These are phyloP conservation scores for Globisporangium echinulatum DNA, from an alignment of 352 stramenopile species.

Conservation along the genomic window DNA sequence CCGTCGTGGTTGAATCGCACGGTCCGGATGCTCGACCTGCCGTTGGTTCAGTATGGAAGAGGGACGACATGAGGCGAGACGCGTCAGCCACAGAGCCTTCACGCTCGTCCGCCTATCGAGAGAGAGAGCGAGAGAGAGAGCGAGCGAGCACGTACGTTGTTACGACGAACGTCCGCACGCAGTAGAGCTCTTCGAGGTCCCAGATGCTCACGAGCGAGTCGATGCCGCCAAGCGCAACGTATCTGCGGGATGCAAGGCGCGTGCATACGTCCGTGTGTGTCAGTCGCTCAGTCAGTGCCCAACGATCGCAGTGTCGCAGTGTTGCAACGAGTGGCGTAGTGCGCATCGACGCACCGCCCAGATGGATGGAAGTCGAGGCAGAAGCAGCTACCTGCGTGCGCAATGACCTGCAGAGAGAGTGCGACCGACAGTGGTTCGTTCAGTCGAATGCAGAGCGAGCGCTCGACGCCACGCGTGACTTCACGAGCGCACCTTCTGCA, in stretches of 20 bases:
- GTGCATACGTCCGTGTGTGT: no score
- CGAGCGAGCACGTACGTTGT: conserved; percentile 38
- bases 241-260: conserved; percentile 22
- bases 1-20: conserved; percentile 78
- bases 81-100: neutral
- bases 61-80: no score
- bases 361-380: conserved; percentile 74
- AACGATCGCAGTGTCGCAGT: neutral
- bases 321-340: neutral
- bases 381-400: conserved; percentile 78
- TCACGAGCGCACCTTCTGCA: conserved; percentile 50
- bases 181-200: conserved; percentile 85
- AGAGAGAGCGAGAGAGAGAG: neutral
- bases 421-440: no score
- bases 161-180: conserved; percentile 73
- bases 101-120: neutral
- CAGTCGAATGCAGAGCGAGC: no score
- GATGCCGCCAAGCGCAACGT: conserved; percentile 66
- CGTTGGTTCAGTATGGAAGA: neutral
- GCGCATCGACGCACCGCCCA: conserved; percentile 33
- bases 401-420: conserved; percentile 32
- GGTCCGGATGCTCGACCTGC: conserved; percentile 68
- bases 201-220: conserved; percentile 82
- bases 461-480: no score
- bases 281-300: neutral